Conservation (phyloP, 805 yeast genomes). For the Pichia nakasei region DNA sequence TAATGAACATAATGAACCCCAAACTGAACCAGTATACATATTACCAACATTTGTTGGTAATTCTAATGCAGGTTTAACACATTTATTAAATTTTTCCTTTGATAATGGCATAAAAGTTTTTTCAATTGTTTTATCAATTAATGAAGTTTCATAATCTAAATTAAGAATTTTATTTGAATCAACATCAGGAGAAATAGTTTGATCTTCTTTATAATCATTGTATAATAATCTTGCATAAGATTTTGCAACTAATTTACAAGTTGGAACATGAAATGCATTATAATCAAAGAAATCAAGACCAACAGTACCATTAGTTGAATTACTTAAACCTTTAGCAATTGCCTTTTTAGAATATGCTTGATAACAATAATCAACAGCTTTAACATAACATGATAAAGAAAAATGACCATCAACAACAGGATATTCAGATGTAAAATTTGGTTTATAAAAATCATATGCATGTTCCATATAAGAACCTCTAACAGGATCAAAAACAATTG, state of each 20-base stretch:
- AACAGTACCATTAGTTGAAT: constrained; percentile 40
- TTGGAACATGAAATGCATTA: constrained; percentile 96
- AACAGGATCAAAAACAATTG: constrained; percentile 79
- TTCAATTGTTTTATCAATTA: constrained; percentile 73
- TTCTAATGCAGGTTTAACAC: constrained; percentile 71
- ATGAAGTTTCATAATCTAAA: constrained; percentile 64
- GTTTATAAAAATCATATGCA: constrained; percentile 97
- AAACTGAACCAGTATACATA: constrained; percentile 93
- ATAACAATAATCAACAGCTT: constrained; percentile 86
- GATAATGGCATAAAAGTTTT: constrained; percentile 75
- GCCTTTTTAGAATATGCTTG: constrained; percentile 73
- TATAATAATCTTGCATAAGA: constrained; percentile 86
- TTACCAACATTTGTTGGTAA: constrained; percentile 97
- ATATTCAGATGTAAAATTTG: constrained; percentile 91
- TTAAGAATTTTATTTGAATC: constrained; percentile 38
- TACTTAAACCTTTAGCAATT: constrained; percentile 38
- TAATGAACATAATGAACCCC: constrained; percentile 77
- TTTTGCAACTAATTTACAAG: constrained; percentile 89
- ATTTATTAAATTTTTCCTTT: constrained; percentile 55
- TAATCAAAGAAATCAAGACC: constrained; percentile 78
- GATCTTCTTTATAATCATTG: constrained; percentile 75
- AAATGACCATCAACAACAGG: constrained; percentile 97
- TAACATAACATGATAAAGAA: constrained; percentile 87
- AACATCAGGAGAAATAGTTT: constrained; percentile 50
- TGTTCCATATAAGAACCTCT: constrained; percentile 95